These are phyloP conservation scores for Phaeolepiota aurea DNA, from an alignment of 768 basidiomycete species.

Conservation along the genomic window DNA sequence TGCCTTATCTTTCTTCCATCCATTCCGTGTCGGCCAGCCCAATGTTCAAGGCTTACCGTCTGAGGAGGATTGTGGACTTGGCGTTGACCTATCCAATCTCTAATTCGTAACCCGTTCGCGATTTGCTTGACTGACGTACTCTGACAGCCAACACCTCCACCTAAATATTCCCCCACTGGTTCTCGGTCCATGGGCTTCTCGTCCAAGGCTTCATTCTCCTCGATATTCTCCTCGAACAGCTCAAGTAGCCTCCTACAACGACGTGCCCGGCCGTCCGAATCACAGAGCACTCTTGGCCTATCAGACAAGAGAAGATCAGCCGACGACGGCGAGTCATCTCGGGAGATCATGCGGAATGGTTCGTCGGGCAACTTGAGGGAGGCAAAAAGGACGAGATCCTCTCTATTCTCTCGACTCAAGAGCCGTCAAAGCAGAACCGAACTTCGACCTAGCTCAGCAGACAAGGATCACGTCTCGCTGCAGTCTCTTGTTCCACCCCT, in stretches of 20 bases:
- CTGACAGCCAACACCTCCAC: slow-evolving; percentile 11
- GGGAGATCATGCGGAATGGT: slow-evolving; percentile 5
- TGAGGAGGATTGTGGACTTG: background rate
- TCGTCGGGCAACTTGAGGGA: slow-evolving; percentile 7
- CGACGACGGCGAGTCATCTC: slow-evolving; percentile 10
- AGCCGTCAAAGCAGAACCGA: slow-evolving; percentile 7
- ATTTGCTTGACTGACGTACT: background rate
- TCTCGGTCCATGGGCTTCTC: slow-evolving; percentile 12
- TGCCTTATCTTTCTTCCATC: background rate
- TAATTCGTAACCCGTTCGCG: slow-evolving; percentile 4
- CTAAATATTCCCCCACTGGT: slow-evolving; percentile 9
- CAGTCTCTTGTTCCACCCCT: background rate
- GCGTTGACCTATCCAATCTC: background rate
- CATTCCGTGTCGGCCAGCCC: no score
- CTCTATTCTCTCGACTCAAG: slow-evolving; percentile 6
- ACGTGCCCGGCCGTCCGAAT: slow-evolving; percentile 10
- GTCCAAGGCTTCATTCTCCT: slow-evolving; percentile 22
- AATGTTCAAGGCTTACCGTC: background rate
- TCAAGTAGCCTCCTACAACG: slow-evolving; percentile 9
- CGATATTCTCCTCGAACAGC: slow-evolving; percentile 10
- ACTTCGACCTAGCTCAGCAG: slow-evolving; percentile 5
- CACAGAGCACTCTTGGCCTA: slow-evolving; percentile 13
- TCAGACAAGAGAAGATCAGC: slow-evolving; percentile 7
- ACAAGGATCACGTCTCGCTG: slow-evolving; percentile 2
- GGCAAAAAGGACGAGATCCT: slow-evolving; percentile 8